Evolutionary conservation across 2,329 filamentous ascomycete species (phyloP), one percentile per base, ranked within the genome.

Genomic region (Zasmidium citrigriseum): DNA sequence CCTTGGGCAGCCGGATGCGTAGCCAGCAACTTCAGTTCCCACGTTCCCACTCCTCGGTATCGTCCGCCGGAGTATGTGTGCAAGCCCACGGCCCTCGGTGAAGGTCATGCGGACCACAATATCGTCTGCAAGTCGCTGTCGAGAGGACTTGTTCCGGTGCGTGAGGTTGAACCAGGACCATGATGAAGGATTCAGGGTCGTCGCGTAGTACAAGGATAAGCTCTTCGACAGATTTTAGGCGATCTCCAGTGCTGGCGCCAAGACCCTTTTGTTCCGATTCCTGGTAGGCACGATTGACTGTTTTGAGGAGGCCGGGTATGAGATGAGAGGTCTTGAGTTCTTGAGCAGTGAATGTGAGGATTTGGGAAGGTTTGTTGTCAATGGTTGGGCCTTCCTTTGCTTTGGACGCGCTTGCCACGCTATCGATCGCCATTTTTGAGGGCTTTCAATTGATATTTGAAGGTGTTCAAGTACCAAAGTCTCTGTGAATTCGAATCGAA

Each of bases 151-250:
- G 23, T 24, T 54, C 27, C 20, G 23, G 48, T 9, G 41, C 52
- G 25, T 22, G 27, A 18, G 34, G 34, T 16, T 47, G 45, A 38
- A 41, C 50, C 7, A 64, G 53, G 10, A 60, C 38, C 2, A 64
- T 49, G n/a, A 57, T 20, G 47, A 64, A 64, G 2, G 62, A 58
- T 22, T 64, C 62, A 9, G 59, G 52, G 22, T 62, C 55, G 18
- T 53, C 46, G 18, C 44, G 51, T 5, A 59, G 27, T 18, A 54
- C 55, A 38, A 20, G 41, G 18, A 64, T 47, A 14, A 62, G 56
- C 14, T 60, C 62, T 23, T 57, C 45, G 12, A 50, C 52, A 7
- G 62, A 62, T 50, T 46, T 44, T n/a, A 64, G 55, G 12, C 62
- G 55, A 20, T 55, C 47, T 2, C 27, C 52, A 10, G 47, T 54